Conservation (phyloP, 371 early-diverging fungal genomes). For the Rhizomucor miehei region DNA sequence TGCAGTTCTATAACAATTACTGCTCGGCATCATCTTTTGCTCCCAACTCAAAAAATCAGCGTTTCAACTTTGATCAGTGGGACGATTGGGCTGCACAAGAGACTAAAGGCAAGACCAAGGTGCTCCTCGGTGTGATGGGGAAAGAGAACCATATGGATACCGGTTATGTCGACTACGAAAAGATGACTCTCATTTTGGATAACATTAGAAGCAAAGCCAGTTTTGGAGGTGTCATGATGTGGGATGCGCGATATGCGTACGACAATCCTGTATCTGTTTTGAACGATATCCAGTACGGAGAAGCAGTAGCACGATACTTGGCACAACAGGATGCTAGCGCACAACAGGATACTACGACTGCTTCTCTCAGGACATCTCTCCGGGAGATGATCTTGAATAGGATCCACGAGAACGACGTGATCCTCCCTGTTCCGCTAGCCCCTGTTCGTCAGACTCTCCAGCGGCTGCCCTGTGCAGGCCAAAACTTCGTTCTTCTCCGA, state of each 20-base stretch:
- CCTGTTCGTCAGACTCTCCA: constrained; percentile 1
- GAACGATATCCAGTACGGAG: constrained; percentile 19
- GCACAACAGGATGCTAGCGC: neutral
- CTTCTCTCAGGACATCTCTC: no score
- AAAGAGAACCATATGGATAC: constrained; percentile 50
- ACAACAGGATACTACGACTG: no score
- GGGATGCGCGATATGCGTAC: constrained; percentile 20
- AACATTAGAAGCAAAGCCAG: constrained; percentile 25
- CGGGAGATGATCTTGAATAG: no score
- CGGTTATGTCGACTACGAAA: constrained; percentile 45
- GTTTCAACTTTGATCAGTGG: constrained; percentile 61
- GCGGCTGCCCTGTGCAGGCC: constrained; percentile 16
- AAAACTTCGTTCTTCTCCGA: constrained; percentile 15
- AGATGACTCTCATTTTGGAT: constrained; percentile 39
- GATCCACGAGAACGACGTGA: no score
- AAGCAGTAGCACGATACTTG: constrained; percentile 27
- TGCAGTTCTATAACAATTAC: constrained; percentile 78
- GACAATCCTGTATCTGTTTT: constrained; percentile 27
- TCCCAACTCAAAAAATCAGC: constrained; percentile 1
- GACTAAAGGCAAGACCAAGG: constrained; percentile 23
- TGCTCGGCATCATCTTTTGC: constrained; percentile 40
- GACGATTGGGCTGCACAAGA: constrained; percentile 40
- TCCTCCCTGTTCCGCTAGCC: no score
- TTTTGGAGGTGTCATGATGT: constrained; percentile 35
- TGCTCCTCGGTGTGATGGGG: constrained; percentile 57